These are phyloP conservation scores for Mycena crocata DNA, from an alignment of 768 basidiomycete genomes.

Conservation along the genomic window DNA sequence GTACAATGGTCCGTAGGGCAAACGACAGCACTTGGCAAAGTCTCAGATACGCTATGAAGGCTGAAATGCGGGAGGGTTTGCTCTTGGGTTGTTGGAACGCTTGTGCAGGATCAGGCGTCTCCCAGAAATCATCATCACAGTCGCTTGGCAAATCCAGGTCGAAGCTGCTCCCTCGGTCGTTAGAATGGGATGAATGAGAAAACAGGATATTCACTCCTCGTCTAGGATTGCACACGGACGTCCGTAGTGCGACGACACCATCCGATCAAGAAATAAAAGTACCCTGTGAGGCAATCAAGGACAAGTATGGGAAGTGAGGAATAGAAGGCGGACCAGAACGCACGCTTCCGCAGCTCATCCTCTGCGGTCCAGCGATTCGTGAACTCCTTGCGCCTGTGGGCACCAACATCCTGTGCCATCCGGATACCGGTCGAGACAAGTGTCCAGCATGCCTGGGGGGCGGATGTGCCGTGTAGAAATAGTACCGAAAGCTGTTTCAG, in stretches of 20 bases:
- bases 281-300: conserved; percentile 49
- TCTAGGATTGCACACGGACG: conserved; percentile 81
- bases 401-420: conserved; percentile 80
- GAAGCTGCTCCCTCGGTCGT: conserved; percentile 55
- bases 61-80: conserved; percentile 65
- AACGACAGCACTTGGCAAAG: conserved; percentile 72
- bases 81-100: conserved; percentile 74
- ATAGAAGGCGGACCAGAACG: conserved; percentile 59
- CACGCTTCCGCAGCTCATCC: conserved; percentile 81
- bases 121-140: conserved; percentile 82
- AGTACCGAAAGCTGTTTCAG: conserved; percentile 56
- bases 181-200: neutral
- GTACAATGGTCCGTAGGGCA: conserved; percentile 68
- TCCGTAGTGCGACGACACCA: conserved; percentile 64
- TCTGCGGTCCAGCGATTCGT: conserved; percentile 58
- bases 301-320: neutral
- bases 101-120: conserved; percentile 61
- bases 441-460: conserved; percentile 70
- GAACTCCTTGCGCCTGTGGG: conserved; percentile 60
- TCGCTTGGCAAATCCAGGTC: conserved; percentile 75
- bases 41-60: conserved; percentile 66
- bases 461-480: conserved; percentile 61
- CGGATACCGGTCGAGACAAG: conserved; percentile 76
- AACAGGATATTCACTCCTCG: conserved; percentile 66
- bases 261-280: conserved; percentile 60